Evolutionary conservation across 345 rosid genomes (phyloP), one percentile per base, ranked within the genome.

Genomic region (Ceriops zippeliana): DNA sequence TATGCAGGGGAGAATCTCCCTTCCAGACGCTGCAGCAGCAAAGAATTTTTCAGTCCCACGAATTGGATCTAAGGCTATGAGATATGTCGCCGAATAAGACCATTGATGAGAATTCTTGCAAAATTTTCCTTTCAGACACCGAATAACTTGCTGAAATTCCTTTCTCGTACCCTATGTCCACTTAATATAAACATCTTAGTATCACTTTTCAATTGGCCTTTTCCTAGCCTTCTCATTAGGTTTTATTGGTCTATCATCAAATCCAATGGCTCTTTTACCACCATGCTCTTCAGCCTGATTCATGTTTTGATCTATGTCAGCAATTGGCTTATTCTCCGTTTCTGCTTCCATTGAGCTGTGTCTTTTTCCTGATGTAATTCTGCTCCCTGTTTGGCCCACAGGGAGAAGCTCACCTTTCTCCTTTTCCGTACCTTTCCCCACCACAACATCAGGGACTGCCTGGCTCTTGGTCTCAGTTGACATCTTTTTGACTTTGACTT

Each of bases 31-130:
- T 13, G 80, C 73, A 49, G 80, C 80, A 28, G 80, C 80, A 64
- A 77, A 77, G 42, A 91, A 82, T 73, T 89, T 95, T 64, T 91
- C 97, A 19, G 99, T 95, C 82, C 99, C 82, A 47, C 90, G 83
- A 76, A 91, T 54, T 47, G 93, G 88, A 60, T 84, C 86, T 51
- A 93, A 75, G 61, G 85, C 81, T 58, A 95, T 83, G 68, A 87
- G 88, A 62, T 95, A 96, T 47, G 99, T 95, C 71, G 96, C 98
- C 78, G 88, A 96, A 78, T 90, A 95, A 51, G 96, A 91, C 96
- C 99, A 95, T 17, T 88, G 92, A 81, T 95, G 97, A 78, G 96
- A 95, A 78, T 91, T 91, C 71, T 84, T 85, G 76, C 96, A 95
- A 49, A 74, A 69, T 79, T 83, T 90, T 42, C 98, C 99, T 73